These are phyloP conservation scores for Lactifluus rugatus DNA, from an alignment of 768 basidiomycete species.

Conservation along the genomic window DNA sequence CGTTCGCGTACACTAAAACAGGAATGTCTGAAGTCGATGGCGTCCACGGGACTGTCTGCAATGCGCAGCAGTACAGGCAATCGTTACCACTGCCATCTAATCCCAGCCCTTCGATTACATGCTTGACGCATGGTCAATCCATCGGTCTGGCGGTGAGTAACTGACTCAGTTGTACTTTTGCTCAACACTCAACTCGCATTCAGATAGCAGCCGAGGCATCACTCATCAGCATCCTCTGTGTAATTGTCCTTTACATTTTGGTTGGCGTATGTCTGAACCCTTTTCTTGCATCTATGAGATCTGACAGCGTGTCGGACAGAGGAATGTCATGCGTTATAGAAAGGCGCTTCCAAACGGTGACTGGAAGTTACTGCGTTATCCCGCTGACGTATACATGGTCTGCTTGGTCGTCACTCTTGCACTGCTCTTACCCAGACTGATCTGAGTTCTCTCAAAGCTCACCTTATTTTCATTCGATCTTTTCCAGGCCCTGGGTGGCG, in stretches of 20 bases:
- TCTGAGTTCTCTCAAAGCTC: constrained; percentile 21
- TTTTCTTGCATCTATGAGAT: neutral
- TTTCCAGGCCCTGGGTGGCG: constrained; percentile 31
- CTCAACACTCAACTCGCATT: neutral
- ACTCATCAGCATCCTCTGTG: neutral
- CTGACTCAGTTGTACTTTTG: neutral
- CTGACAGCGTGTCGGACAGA: neutral
- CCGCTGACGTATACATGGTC: constrained; percentile 36
- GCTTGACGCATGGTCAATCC: neutral
- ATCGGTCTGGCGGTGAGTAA: neutral
- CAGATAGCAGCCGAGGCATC: neutral
- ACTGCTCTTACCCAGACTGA: neutral
- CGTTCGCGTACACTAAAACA: neutral
- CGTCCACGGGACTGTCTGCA: neutral
- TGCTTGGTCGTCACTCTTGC: neutral
- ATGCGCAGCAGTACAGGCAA: neutral
- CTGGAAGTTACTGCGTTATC: constrained; percentile 25
- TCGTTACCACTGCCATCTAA: neutral
- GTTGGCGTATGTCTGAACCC: neutral
- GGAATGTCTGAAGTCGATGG: neutral
- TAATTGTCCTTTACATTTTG: neutral
- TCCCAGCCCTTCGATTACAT: neutral
- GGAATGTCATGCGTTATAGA: neutral
- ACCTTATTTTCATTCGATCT: constrained; percentile 27
- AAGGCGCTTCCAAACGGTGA: neutral